Evolutionary conservation across 768 basidiomycete species (phyloP), one percentile per base, ranked within the genome.

Genomic region (Phanerochaete carnosa): DNA sequence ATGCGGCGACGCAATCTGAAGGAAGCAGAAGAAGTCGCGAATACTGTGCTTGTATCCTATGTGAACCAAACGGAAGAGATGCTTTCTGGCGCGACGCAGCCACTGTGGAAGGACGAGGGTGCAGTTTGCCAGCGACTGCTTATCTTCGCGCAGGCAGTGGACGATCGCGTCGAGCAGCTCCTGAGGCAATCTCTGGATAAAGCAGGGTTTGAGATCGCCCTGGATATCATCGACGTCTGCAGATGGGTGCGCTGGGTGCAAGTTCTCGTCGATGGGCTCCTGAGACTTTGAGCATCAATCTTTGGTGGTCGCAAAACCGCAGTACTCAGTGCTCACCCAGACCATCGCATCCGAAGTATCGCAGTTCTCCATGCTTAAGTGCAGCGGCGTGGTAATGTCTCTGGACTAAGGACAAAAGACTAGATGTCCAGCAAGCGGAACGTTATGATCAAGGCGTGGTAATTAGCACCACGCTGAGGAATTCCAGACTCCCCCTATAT

Each of bases 141-240:
- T 19, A 46, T 64, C 60, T 47, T 64, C 63, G 37, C 58, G 63
- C 16, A 58, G 45, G 32, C 28, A 45, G 45, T 64, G 60, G 49
- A 64, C 53, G 57, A 61, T 45, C 7, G 23, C 15, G 45, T 64
- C 63, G 30, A 26, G 28, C 26, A 62, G 62, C 30, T 63, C 62
- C 26, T 30, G 49, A 32, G 55, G 74, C 3, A 73, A 13, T 23
- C 25, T 57, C 55, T 8, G 6, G 19, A 43, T 43, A 19, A 12
- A 43, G 15, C 39, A 19, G 39, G 16, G 39, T 4, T 43, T 12
- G 39, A 43, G 19, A 19, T 8, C 19, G 5, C 19, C 39, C 19
- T 43, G 8, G 39, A 19, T 19, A 19, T 43, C 39, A 4, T 43
- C 39, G 39, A 43, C 4, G 8, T 19, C 39, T 4, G 39, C 4